Evolutionary conservation across 306 rosid genomes (phyloP).

Genomic region (Lathyrus sativus): DNA sequence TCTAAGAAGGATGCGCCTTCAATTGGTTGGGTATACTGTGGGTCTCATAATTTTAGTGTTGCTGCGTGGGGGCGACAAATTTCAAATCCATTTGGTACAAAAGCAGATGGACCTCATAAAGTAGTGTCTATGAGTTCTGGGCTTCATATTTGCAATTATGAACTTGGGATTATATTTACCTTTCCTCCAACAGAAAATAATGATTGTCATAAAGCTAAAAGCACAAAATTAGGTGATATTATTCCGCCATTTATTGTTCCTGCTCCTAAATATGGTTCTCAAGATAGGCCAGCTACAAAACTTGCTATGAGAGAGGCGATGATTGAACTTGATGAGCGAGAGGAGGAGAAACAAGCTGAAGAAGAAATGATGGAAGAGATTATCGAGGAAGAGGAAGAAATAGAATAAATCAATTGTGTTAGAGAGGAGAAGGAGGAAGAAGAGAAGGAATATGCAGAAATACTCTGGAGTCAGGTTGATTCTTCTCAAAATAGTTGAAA

Average conservation of each 20-base stretch:
- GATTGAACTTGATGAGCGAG: constrained; percentile 50
- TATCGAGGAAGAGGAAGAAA: constrained; percentile 62
- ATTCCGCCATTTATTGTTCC: constrained; percentile 75
- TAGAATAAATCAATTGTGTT: constrained; percentile 47
- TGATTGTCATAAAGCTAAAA: constrained; percentile 29
- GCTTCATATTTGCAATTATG: constrained; percentile 84
- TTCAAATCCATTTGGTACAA: constrained; percentile 46
- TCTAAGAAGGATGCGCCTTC: constrained; percentile 51
- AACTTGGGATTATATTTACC: constrained; percentile 78
- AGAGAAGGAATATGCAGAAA: constrained; percentile 72
- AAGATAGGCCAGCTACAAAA: constrained; percentile 75
- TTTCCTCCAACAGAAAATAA: constrained; percentile 56
- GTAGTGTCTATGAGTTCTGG: constrained; percentile 44
- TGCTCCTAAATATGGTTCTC: constrained; percentile 70
- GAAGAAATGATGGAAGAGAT: constrained; percentile 64
- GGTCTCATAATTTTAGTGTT: constrained; percentile 87
- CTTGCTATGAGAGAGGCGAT: constrained; percentile 76
- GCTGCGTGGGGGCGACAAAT: constrained; percentile 86
- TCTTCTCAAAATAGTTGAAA: constrained; percentile 50
- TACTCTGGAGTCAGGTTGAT: constrained; percentile 73
- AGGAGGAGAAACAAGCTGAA: constrained; percentile 43
- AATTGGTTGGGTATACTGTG: constrained; percentile 80
- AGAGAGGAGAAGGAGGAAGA: constrained; percentile 77
- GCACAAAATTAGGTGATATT: constrained; percentile 56
- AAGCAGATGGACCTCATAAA: constrained; percentile 39